A percentile compares a stretch with the other conserved stretches of the same genome.
Conservation (phyloP, 1,284 basidiomycete genomes). For the Pseudozyma sp. region DNA sequence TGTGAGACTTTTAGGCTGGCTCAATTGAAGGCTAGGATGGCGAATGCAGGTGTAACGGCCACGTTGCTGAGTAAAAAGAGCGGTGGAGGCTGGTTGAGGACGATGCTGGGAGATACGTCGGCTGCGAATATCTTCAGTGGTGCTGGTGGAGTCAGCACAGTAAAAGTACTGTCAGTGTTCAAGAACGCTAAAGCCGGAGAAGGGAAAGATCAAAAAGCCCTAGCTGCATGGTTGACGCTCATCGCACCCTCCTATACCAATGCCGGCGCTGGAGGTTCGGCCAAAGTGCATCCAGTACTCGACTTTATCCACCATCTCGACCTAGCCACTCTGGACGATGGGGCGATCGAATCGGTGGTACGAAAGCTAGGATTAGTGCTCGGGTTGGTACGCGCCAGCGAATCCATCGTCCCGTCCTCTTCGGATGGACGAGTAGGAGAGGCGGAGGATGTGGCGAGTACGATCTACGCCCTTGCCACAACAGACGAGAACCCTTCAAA, state of each 20-base stretch:
- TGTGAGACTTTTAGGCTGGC: constrained; percentile 34
- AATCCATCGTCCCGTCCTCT: not conserved
- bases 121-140: not conserved
- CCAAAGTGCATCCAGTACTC: not conserved
- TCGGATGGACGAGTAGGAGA: not conserved
- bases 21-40: constrained; percentile 33
- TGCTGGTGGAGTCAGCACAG: not conserved
- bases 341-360: constrained; percentile 6
- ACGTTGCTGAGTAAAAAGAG: constrained; percentile 8
- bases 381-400: constrained; percentile 3
- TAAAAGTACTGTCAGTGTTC: not conserved
- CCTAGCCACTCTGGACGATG: constrained; percentile 5
- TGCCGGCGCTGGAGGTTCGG: not conserved
- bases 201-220: constrained; percentile 22
- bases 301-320: constrained; percentile 15
- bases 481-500: not conserved
- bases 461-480: not conserved
- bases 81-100: constrained; percentile 12
- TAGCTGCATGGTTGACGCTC: constrained; percentile 22
- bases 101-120: not conserved
- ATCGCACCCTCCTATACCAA: not conserved
- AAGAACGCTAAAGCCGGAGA: not conserved
- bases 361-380: constrained; percentile 13
- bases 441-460: not conserved
- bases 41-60: constrained; percentile 14